Evolutionary conservation across 2,329 filamentous ascomycete genomes (phyloP).

Genomic region (Hymenoscyphus occultus): DNA sequence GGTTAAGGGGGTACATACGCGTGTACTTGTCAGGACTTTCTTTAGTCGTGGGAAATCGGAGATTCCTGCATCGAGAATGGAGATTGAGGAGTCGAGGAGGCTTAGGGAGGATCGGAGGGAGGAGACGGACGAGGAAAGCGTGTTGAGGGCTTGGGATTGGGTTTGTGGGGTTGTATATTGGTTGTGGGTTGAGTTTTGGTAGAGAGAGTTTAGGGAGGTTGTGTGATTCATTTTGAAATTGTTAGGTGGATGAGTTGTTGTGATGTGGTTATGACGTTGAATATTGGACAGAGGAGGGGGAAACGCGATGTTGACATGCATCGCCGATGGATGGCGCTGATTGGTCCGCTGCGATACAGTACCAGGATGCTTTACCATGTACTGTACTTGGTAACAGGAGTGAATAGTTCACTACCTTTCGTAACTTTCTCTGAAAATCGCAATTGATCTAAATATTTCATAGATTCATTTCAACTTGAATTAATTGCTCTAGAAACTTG

Average conservation of each 20-base stretch:
- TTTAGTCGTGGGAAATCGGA: conserved; percentile 37
- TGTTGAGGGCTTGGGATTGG: conserved; percentile 22
- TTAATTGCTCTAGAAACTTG: no score
- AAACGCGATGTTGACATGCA: not conserved
- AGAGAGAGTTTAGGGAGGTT: conserved; percentile 11
- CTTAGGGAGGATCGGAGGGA: conserved; percentile 40
- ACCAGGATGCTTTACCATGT: no score
- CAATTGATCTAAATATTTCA: no score
- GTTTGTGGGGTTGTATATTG: not conserved
- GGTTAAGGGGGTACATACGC: conserved; percentile 29
- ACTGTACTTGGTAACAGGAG: no score
- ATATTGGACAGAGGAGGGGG: not conserved
- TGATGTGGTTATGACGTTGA: not conserved
- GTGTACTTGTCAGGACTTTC: conserved; percentile 37
- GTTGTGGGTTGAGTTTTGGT: conserved; percentile 4
- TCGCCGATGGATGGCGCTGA: not conserved
- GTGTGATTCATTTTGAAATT: conserved; percentile 8
- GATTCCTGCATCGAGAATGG: conserved; percentile 31
- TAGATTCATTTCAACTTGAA: no score
- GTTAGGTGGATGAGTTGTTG: not conserved
- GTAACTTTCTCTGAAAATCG: no score
- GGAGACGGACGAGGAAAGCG: conserved; percentile 38
- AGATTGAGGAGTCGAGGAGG: conserved; percentile 38
- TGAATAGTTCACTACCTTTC: no score
- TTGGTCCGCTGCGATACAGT: no score